A percentile compares a stretch with the other conserved stretches of the same genome.
phyloP scores from a whole-genome alignment of 169 alveolate species.

The Plasmodium berghei region DNA sequence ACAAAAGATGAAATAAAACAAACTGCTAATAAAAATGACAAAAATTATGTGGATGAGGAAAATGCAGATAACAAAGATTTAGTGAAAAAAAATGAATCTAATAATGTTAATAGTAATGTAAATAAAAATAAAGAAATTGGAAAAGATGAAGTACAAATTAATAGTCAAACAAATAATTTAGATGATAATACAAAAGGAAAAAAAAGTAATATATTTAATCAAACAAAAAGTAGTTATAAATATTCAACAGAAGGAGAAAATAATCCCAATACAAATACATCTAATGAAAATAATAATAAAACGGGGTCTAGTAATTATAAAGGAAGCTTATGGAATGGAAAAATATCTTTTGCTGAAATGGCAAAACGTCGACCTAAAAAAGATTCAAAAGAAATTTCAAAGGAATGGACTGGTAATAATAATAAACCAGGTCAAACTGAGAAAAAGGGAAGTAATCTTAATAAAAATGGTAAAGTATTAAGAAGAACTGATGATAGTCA shows the following conservation, averaged over 20 bases:
- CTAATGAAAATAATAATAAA: not conserved
- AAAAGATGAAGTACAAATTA: no score
- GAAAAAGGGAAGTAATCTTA: not conserved
- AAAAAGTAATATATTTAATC: no score
- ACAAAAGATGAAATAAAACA: no score
- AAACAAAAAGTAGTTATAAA: not conserved
- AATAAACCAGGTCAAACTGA: not conserved
- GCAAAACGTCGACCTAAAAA: constrained; percentile 63
- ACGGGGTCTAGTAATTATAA: not conserved
- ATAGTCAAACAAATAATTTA: no score
- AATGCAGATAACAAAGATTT: no score
- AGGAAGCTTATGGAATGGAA: constrained; percentile 62
- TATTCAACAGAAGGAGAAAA: not conserved
- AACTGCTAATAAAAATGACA: no score
- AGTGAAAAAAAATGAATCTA: no score
- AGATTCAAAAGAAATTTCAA: constrained; percentile 15
- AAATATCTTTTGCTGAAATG: constrained; percentile 73
- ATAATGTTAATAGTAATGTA: no score
- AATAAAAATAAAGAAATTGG: no score
- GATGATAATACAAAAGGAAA: no score
- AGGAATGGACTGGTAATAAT: not conserved
- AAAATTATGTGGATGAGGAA: no score
- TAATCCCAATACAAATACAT: not conserved
- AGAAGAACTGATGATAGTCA: not conserved
- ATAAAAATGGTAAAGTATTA: not conserved